phyloP scores from a whole-genome alignment of 805 yeast genomes.

The Kluyveromyces lactis region DNA sequence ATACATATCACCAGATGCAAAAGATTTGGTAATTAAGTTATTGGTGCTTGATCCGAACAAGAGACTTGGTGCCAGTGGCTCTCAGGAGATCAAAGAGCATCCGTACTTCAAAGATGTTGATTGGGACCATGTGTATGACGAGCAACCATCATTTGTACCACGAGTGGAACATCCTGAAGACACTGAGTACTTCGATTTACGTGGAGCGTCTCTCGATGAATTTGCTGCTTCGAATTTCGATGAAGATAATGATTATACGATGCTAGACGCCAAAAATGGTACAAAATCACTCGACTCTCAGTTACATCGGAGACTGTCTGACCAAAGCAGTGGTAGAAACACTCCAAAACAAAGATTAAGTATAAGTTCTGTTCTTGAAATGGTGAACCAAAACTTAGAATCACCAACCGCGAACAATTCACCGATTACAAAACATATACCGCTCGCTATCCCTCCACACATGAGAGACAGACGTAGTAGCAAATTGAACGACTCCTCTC shows the following conservation, averaged over 20 bases:
- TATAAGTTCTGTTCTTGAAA: slow-evolving; percentile 23
- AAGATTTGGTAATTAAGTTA: slow-evolving; percentile 59
- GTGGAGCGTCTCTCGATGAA: slow-evolving; percentile 71
- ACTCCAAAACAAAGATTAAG: slow-evolving; percentile 22
- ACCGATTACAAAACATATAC: slow-evolving; percentile 31
- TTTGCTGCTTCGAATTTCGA: slow-evolving; percentile 17
- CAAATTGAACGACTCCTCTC: slow-evolving; percentile 53
- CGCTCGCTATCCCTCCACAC: slow-evolving; percentile 45
- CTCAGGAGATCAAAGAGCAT: slow-evolving; percentile 70
- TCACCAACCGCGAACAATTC: slow-evolving; percentile 25
- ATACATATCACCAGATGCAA: slow-evolving; percentile 57
- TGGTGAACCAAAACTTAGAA: slow-evolving; percentile 18
- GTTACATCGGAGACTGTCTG: slow-evolving; percentile 5
- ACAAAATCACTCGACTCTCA: neutral
- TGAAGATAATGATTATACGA: slow-evolving; percentile 1
- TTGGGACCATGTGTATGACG: slow-evolving; percentile 67
- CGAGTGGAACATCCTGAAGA: slow-evolving; percentile 68
- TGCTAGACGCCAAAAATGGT: neutral
- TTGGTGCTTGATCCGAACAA: slow-evolving; percentile 53
- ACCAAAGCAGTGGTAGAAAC: slow-evolving; percentile 9
- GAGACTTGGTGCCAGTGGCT: slow-evolving; percentile 74
- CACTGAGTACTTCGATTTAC: slow-evolving; percentile 81
- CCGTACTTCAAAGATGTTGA: slow-evolving; percentile 63
- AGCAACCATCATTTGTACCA: slow-evolving; percentile 81
- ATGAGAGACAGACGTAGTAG: slow-evolving; percentile 67